A percentile compares a stretch with the other conserved stretches of the same genome.
phyloP scores from a whole-genome alignment of 1,139 yeast species.

The Pichia sp. region DNA sequence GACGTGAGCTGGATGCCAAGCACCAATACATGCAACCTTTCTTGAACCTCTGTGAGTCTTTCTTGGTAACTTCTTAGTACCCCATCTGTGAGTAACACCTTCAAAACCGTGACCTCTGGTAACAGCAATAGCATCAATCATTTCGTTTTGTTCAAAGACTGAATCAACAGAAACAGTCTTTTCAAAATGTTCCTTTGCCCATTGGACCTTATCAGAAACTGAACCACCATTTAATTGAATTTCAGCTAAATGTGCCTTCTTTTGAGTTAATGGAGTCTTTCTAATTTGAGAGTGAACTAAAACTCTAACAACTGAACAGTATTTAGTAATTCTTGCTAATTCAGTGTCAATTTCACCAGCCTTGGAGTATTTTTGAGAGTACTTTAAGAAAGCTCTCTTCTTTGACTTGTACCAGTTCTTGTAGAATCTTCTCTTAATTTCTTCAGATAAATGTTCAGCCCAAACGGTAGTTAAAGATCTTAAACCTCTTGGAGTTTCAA shows the following conservation, averaged over 20 bases:
- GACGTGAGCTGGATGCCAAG: constrained; percentile 99
- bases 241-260: constrained; percentile 99
- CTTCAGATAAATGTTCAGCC: constrained; percentile 99
- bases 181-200: constrained; percentile 99
- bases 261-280: constrained; percentile 98
- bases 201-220: constrained; percentile 91
- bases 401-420: constrained; percentile 99
- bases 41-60: constrained; percentile 99
- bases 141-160: constrained; percentile 97
- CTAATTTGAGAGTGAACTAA: constrained; percentile 99
- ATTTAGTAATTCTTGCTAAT: constrained; percentile 97
- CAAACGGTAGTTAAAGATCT: constrained; percentile 99
- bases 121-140: constrained; percentile 97
- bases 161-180: constrained; percentile 94
- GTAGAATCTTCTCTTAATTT: constrained; percentile 99
- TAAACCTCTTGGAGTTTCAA: constrained; percentile 99
- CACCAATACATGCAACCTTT: constrained; percentile 99
- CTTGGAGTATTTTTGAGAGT: constrained; percentile 94
- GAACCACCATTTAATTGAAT: constrained; percentile 99
- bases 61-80: constrained; percentile 99
- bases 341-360: constrained; percentile 90
- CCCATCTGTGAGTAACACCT: constrained; percentile 99
- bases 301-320: constrained; percentile 98
- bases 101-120: constrained; percentile 99
- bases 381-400: constrained; percentile 99